Conservation (phyloP, 2,329 filamentous ascomycete genomes). For the Penicillium sp. region DNA sequence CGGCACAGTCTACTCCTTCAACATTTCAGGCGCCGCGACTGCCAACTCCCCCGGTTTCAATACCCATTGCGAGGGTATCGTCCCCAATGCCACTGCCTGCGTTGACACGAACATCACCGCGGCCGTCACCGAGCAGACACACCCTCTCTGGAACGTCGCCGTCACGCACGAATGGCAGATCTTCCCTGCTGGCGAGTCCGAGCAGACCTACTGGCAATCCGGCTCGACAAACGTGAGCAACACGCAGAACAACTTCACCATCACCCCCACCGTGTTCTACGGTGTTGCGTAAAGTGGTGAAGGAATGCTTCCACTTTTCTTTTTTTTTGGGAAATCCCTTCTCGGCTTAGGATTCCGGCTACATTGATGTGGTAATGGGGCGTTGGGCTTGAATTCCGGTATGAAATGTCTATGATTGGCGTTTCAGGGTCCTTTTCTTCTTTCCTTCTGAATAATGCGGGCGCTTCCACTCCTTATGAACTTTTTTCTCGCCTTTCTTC, state of each 20-base stretch:
- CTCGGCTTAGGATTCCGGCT: background rate
- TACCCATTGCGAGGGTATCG: conserved; percentile 34
- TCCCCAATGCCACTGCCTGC: conserved; percentile 26
- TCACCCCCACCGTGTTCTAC: conserved; percentile 19
- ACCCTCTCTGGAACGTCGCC: conserved; percentile 29
- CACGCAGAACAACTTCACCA: conserved; percentile 17
- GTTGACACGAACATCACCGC: conserved; percentile 25
- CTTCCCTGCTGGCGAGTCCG: conserved; percentile 6
- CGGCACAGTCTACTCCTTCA: conserved; percentile 35
- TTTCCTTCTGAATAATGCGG: background rate
- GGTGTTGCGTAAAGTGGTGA: conserved; percentile 29
- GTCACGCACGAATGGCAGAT: conserved; percentile 29
- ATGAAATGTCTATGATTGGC: background rate
- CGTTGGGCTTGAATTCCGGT: background rate
- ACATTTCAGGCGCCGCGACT: conserved; percentile 27
- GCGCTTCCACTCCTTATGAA: conserved; percentile 4
- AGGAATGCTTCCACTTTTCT: background rate
- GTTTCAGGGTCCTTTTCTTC: background rate
- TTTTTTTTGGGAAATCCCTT: background rate
- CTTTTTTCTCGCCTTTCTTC: background rate
- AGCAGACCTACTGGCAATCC: conserved; percentile 13
- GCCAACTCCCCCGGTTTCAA: conserved; percentile 35
- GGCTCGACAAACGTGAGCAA: conserved; percentile 27
- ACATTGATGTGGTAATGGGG: background rate
- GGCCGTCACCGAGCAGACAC: conserved; percentile 14